These are phyloP conservation scores for Ogataea angusta DNA, from an alignment of 805 yeast genomes.

Conservation along the genomic window DNA sequence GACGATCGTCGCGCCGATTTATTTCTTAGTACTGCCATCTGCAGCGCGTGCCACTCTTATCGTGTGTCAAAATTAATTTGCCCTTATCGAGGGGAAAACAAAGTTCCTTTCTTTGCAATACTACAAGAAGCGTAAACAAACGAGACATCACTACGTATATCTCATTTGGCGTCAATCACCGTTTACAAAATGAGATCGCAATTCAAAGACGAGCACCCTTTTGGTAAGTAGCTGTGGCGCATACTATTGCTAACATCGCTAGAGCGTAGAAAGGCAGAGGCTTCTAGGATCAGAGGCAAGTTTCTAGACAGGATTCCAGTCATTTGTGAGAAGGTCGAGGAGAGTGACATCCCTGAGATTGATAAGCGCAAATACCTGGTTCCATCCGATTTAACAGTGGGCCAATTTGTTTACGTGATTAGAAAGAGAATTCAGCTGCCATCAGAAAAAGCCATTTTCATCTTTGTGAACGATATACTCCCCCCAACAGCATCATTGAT, in stretches of 20 bases:
- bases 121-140: conserved; percentile 2
- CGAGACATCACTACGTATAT: background rate
- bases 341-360: conserved; percentile 91
- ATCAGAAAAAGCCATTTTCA: conserved; percentile 96
- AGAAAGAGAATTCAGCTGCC: conserved; percentile 95
- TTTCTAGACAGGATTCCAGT: conserved; percentile 93
- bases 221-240: conserved; percentile 53
- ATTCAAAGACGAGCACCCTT: conserved; percentile 93
- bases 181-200: conserved; percentile 69
- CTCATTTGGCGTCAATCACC: conserved; percentile 3
- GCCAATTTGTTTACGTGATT: conserved; percentile 96
- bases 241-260: conserved; percentile 2
- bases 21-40: conserved; percentile 9
- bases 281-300: conserved; percentile 83
- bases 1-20: conserved; percentile 16
- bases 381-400: conserved; percentile 93
- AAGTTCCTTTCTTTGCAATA: conserved; percentile 3
- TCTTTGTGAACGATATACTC: conserved; percentile 92
- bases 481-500: conserved; percentile 98
- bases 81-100: conserved; percentile 14
- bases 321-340: conserved; percentile 95
- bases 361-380: conserved; percentile 97
- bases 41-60: conserved; percentile 18
- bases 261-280: conserved; percentile 92
- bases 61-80: conserved; percentile 15